Evolutionary conservation across 1,284 basidiomycete genomes (phyloP).

Genomic region (Marasmius oreades): DNA sequence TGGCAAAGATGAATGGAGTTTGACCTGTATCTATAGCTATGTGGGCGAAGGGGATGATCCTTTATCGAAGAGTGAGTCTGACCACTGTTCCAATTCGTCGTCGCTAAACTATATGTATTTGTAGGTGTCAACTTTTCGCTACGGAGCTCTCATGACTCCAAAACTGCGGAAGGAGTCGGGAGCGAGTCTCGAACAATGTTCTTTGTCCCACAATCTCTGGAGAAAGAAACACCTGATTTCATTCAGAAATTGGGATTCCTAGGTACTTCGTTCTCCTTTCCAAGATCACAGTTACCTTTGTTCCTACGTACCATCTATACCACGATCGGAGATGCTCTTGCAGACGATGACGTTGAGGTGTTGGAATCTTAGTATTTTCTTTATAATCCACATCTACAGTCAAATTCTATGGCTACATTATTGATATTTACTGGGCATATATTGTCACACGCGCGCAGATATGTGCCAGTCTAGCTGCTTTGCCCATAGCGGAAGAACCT

Average conservation of each 20-base stretch:
- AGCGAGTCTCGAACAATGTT: conserved; percentile 45
- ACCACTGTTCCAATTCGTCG: conserved; percentile 15
- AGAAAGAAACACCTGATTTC: conserved; percentile 54
- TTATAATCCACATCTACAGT: not conserved
- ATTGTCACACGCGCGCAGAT: conserved; percentile 17
- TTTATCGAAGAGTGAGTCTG: conserved; percentile 36
- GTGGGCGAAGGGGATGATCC: conserved; percentile 30
- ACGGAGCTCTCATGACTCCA: conserved; percentile 40
- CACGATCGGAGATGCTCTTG: conserved; percentile 5
- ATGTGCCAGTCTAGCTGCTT: conserved; percentile 88
- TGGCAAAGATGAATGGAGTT: conserved; percentile 40
- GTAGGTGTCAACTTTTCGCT: conserved; percentile 63
- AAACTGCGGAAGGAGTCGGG: conserved; percentile 22
- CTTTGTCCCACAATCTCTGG: conserved; percentile 61
- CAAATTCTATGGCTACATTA: conserved; percentile 1
- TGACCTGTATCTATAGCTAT: conserved; percentile 52
- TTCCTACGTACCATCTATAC: conserved; percentile 47
- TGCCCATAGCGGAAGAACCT: conserved; percentile 86
- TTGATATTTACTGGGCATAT: not conserved
- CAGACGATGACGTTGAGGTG: not conserved
- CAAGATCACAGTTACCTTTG: conserved; percentile 56
- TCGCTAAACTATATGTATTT: not conserved
- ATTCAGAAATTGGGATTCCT: conserved; percentile 59
- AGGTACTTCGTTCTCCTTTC: conserved; percentile 61
- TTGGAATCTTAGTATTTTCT: not conserved